These are phyloP conservation scores for Cokeromyces recurvatus DNA, from an alignment of 371 early-diverging fungal genomes.

Conservation along the genomic window DNA sequence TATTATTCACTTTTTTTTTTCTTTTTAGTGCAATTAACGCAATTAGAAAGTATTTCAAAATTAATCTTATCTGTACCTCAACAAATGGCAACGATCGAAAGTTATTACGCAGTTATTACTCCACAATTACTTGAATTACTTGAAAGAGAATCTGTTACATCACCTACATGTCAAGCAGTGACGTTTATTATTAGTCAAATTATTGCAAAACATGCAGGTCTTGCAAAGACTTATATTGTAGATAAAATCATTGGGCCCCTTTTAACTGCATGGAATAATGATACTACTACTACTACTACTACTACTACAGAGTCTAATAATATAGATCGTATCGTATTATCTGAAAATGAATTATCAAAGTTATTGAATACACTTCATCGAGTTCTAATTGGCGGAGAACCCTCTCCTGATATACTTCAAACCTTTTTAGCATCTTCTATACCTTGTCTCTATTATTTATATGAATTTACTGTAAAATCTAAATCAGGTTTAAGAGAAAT, in stretches of 20 bases:
- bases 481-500: slow-evolving; percentile 48
- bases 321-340: slow-evolving; percentile 32
- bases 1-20: too few relatives aligned
- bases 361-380: slow-evolving; percentile 45
- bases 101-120: slow-evolving; percentile 55
- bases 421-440: slow-evolving; percentile 45
- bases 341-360: slow-evolving; percentile 38
- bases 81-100: slow-evolving; percentile 56
- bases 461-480: slow-evolving; percentile 50
- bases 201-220: slow-evolving; percentile 41
- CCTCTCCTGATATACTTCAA: slow-evolving; percentile 55
- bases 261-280: slow-evolving; percentile 19
- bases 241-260: slow-evolving; percentile 44
- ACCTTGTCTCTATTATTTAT: slow-evolving; percentile 56
- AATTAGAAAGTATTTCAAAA: slow-evolving; percentile 59
- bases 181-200: slow-evolving; percentile 56
- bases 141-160: slow-evolving; percentile 16
- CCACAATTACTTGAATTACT: slow-evolving; percentile 47
- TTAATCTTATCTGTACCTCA: slow-evolving; percentile 63
- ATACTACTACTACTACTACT: not conserved
- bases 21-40: slow-evolving; percentile 50
- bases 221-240: slow-evolving; percentile 51
- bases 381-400: slow-evolving; percentile 63
- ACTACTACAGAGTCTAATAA: too few relatives aligned
- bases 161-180: slow-evolving; percentile 35